phyloP scores from a whole-genome alignment of 169 alveolate species.

The Blepharisma undulans region DNA sequence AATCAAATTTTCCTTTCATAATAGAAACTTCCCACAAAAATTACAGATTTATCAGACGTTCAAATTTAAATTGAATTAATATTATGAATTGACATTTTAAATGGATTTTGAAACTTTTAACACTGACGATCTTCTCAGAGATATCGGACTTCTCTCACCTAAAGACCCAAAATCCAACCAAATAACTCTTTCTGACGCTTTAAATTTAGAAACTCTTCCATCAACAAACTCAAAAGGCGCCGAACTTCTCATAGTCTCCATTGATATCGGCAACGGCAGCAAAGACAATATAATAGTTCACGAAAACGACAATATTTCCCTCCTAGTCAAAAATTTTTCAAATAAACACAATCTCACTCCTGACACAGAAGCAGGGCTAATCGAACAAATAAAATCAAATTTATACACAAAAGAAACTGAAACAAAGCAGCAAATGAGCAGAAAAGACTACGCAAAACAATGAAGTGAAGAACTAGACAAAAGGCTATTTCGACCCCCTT shows the following conservation, averaged over 20 bases:
- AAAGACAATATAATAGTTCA: slow-evolving; percentile 41
- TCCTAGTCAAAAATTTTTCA: slow-evolving; percentile 45
- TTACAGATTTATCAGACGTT: no score
- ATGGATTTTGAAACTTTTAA: not conserved
- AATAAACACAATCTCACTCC: slow-evolving; percentile 9
- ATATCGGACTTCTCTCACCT: not conserved
- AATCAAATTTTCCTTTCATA: no score
- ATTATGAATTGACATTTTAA: not conserved
- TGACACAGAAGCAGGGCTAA: slow-evolving; percentile 12
- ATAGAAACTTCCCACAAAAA: no score
- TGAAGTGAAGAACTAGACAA: not conserved
- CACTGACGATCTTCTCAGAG: not conserved
- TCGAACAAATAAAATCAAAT: slow-evolving; percentile 36
- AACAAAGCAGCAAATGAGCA: not conserved
- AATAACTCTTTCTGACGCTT: not conserved
- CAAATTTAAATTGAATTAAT: not conserved
- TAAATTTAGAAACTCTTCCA: not conserved
- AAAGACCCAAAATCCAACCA: not conserved
- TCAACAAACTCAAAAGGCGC: slow-evolving; percentile 5
- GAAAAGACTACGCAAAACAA: not conserved
- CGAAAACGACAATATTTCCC: slow-evolving; percentile 49
- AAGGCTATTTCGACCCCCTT: not conserved
- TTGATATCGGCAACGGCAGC: slow-evolving; percentile 54
- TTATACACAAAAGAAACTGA: slow-evolving; percentile 23
- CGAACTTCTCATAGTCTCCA: slow-evolving; percentile 47